A percentile compares a stretch with the other conserved stretches of the same genome.
phyloP scores from a whole-genome alignment of 75 land plant genomes.

The Cupressus sempervirens region DNA sequence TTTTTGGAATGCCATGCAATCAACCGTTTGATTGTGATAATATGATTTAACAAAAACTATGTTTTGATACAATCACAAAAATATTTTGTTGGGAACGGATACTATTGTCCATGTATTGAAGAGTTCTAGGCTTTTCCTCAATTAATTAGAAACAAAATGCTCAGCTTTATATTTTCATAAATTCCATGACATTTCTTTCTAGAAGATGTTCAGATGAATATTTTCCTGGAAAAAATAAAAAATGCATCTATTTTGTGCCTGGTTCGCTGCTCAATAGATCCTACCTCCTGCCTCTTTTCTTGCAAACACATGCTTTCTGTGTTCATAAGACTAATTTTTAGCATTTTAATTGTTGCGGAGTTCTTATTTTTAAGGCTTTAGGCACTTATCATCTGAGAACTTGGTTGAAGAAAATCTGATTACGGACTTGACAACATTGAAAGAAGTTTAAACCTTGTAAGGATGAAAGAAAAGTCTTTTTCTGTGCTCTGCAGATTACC shows the following conservation, averaged over 20 bases:
- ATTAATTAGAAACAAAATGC: neutral
- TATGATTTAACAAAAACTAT: neutral
- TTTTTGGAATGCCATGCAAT: neutral
- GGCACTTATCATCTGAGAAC: neutral
- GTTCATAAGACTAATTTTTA: neutral
- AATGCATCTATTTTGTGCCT: neutral
- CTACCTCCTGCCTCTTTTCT: neutral
- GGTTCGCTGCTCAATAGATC: neutral
- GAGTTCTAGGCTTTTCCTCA: neutral
- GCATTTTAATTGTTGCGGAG: neutral
- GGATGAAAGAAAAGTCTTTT: neutral
- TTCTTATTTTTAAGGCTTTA: too few species aligned
- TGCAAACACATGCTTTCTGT: neutral
- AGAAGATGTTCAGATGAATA: neutral
- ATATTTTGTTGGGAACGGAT: neutral
- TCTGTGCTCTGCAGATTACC: neutral
- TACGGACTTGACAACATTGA: neutral
- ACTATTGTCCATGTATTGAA: neutral
- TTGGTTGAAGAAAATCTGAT: neutral
- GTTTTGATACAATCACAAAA: neutral
- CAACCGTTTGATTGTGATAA: neutral
- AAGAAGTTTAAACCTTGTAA: neutral
- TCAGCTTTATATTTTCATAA: neutral
- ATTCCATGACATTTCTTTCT: neutral
- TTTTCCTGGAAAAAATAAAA: neutral